Evolutionary conservation across 2,329 filamentous ascomycete genomes (phyloP), one percentile per base, ranked within the genome.

Genomic region (Periconia sp.): DNA sequence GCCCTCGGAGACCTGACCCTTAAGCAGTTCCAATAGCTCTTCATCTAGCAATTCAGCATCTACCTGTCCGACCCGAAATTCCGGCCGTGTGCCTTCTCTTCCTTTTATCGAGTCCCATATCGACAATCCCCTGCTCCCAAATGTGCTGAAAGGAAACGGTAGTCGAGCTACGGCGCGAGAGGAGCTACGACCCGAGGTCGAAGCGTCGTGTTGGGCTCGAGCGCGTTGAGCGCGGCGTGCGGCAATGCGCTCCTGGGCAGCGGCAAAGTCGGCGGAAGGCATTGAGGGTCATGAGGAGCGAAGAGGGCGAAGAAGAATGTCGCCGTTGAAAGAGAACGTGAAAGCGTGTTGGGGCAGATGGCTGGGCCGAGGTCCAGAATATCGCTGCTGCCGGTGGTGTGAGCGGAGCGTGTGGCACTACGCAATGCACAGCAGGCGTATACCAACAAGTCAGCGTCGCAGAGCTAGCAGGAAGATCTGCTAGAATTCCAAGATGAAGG

Each of bases 21-120:
- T 91, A 46, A 99, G 76, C 53, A 97, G 79, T n/a, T 83, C 82
- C 17, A 97, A 78, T 32, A 99, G 78, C 73, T 97, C 94, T 65
- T 96, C 90, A 69, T 99, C 94, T 13, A 99, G 80, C 36, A 99
- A 78, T 70, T 97, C 94, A 25, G 94, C 91, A 70, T 99, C 94
- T 30, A 97, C 89, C 73, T 99, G 94, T 19, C 92, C 91, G 19
- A 99, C 94, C 40, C 94, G 86, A 68, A 96, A 96, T 9, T 89
- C 86, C 4, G 94, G 92, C 12, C 84, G 78, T 17, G 88, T 92
- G 31, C 90, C 89, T 63, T 91, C 85, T 47, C 88, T 84, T 5
- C 87, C 85, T 26, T 82, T 83, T 29, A 92, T 73, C 4, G 80
- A 74, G 63, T 91, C 83, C 89, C 88, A 95, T 40, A 83, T 72